Evolutionary conservation across 305 asterid species (phyloP), one percentile per base, ranked within the genome.

Genomic region (Plantago coronopus): DNA sequence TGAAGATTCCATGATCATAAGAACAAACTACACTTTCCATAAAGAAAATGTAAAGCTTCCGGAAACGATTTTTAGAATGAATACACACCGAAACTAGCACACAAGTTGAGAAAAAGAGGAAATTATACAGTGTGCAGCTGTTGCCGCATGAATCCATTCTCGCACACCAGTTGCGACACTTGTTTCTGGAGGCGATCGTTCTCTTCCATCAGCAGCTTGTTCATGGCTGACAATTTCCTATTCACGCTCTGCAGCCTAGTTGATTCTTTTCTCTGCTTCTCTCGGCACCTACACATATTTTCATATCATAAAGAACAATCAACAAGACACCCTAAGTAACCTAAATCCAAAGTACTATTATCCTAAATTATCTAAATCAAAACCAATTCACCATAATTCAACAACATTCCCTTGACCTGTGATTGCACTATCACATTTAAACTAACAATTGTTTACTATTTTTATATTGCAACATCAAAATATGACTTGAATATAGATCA

Each of bases 121-220:
- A 44, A 51, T 57, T 11, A 68, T 88, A 91, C 97, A 66, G 58
- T 80, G 14, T 85, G 91, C 69, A 91, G 69, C 62, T 91, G 98
- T 60, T 91, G 96, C 59, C 88, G 78, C 96, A 91, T 88, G 62
- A 57, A 79, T n/a, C 95, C 96, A 57, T 91, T 91, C 77, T 91
- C 98, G 43, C 86, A 82, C 19, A 91, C 98, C 57, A 91, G 87
- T 79, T 85, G 97, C 1, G 97, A 87, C 45, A 90, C 96, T 83
- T 87, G 97, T 75, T 87, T 90, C 74, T 91, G 97, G 72, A 91
- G 79, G 66, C 97, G 95, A 66, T 91, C 97, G 54, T 91, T 91
- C 81, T 88, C 98, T 76, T 91, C 97, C 98, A 91, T 91, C 76
- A 91, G 70, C 54, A 91, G 76, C 74, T 91, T 91, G 71, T 91